Evolutionary conservation across 2,329 filamentous ascomycete genomes (phyloP).

Genomic region (Thielaviopsis ethacetica): DNA sequence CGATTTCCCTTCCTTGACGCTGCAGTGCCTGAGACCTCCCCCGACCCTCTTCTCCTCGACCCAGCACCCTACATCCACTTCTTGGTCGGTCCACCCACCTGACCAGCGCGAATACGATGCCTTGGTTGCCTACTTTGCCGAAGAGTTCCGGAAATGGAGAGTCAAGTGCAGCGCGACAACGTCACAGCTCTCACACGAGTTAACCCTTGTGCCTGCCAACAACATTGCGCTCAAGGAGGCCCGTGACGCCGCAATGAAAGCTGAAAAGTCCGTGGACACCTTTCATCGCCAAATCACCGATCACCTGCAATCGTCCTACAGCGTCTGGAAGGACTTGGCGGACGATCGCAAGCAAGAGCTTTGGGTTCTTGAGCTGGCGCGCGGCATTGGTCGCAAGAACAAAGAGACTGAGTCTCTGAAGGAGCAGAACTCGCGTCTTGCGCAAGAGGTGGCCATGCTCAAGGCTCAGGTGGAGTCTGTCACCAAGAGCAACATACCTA

Average conservation of each 20-base stretch:
- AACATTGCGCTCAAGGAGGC: conserved; percentile 24
- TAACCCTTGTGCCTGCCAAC: conserved; percentile 26
- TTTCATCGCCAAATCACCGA: conserved; percentile 55
- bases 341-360: conserved; percentile 38
- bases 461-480: conserved; percentile 40
- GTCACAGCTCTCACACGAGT: conserved; percentile 33
- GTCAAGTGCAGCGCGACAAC: conserved; percentile 32
- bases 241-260: conserved; percentile 30
- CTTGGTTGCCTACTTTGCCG: conserved; percentile 47
- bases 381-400: conserved; percentile 39
- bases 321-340: conserved; percentile 55
- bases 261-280: conserved; percentile 34
- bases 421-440: conserved; percentile 31
- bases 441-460: conserved; percentile 40
- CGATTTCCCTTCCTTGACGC: conserved; percentile 70
- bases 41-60: conserved; percentile 69
- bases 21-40: conserved; percentile 66
- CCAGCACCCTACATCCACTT: conserved; percentile 59
- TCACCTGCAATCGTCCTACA: conserved; percentile 63
- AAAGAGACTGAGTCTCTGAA: conserved; percentile 37
- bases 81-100: conserved; percentile 68
- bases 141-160: conserved; percentile 52
- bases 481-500: conserved; percentile 8
- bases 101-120: conserved; percentile 58
- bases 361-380: conserved; percentile 45